Conservation (phyloP, 2,329 filamentous ascomycete species). For the Trichophyton verrucosum region DNA sequence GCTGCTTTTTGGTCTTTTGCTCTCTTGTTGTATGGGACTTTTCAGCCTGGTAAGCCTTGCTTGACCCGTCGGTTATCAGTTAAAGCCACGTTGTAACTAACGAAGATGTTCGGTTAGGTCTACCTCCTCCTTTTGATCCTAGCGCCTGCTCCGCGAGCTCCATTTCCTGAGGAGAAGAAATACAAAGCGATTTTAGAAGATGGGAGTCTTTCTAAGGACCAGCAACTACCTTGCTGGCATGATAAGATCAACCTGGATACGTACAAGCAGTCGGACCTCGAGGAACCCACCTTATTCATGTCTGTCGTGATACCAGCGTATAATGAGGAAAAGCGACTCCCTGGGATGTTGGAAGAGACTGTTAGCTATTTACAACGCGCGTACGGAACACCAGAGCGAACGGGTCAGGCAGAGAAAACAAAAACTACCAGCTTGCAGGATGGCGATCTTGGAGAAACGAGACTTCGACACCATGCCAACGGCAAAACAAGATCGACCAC, state of each 20-base stretch:
- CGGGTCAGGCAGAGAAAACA: conserved; percentile 20
- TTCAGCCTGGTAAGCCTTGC: not conserved
- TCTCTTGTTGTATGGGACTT: conserved; percentile 15
- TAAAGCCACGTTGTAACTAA: not conserved
- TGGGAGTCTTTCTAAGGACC: conserved; percentile 42
- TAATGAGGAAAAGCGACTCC: conserved; percentile 78
- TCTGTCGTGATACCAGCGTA: conserved; percentile 89
- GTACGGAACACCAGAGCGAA: conserved; percentile 46
- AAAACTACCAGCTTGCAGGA: conserved; percentile 19
- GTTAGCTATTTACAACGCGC: conserved; percentile 69
- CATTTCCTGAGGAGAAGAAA: conserved; percentile 66
- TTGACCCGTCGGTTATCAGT: not conserved
- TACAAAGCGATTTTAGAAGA: conserved; percentile 64
- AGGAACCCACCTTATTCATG: conserved; percentile 69
- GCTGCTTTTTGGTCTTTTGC: conserved; percentile 22
- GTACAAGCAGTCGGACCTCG: conserved; percentile 42
- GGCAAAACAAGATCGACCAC: conserved; percentile 20
- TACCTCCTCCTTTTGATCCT: conserved; percentile 54
- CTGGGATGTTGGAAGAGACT: conserved; percentile 79
- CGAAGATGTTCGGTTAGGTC: conserved; percentile 3
- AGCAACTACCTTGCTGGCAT: conserved; percentile 72
- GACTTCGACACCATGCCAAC: conserved; percentile 21
- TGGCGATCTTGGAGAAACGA: conserved; percentile 11
- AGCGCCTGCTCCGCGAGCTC: conserved; percentile 66
- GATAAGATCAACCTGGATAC: conserved; percentile 53